These are phyloP conservation scores for Trypanosoma mega DNA, from an alignment of 208 protist species.

Conservation along the genomic window DNA sequence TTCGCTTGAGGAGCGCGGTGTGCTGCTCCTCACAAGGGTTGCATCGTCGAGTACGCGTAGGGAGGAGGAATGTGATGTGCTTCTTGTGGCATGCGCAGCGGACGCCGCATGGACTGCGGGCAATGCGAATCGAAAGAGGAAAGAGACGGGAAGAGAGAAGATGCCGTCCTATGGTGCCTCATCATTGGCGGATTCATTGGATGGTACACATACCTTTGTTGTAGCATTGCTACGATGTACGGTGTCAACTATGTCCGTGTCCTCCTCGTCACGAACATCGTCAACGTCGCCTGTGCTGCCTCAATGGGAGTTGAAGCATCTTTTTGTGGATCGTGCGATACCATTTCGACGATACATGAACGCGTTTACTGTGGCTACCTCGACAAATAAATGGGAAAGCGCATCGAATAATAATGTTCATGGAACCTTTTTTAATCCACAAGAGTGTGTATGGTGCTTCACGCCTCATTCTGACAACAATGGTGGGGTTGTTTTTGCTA, in stretches of 20 bases:
- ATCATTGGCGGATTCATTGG: neutral
- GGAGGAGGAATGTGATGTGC: neutral
- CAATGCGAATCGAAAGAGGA: neutral
- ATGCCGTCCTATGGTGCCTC: neutral
- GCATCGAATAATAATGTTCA: neutral
- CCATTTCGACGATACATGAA: conserved; percentile 18
- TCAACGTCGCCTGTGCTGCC: no score
- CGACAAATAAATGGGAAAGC: neutral
- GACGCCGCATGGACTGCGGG: neutral
- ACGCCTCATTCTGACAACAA: neutral
- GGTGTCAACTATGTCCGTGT: neutral
- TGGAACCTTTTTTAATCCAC: neutral
- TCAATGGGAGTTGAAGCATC: conserved; percentile 22
- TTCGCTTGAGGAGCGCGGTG: neutral
- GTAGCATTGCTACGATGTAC: conserved; percentile 21
- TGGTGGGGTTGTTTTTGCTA: conserved; percentile 21
- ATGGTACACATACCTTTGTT: conserved; percentile 22
- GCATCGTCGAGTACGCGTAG: neutral
- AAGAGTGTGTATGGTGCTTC: neutral
- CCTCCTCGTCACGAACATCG: no score
- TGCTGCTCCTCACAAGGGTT: neutral
- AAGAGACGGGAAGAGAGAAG: neutral
- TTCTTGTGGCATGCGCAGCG: neutral
- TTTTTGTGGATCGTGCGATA: conserved; percentile 23
- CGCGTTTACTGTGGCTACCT: neutral